phyloP scores from a whole-genome alignment of 495 filamentous ascomycete species.

The Bathelium albidoporum region DNA sequence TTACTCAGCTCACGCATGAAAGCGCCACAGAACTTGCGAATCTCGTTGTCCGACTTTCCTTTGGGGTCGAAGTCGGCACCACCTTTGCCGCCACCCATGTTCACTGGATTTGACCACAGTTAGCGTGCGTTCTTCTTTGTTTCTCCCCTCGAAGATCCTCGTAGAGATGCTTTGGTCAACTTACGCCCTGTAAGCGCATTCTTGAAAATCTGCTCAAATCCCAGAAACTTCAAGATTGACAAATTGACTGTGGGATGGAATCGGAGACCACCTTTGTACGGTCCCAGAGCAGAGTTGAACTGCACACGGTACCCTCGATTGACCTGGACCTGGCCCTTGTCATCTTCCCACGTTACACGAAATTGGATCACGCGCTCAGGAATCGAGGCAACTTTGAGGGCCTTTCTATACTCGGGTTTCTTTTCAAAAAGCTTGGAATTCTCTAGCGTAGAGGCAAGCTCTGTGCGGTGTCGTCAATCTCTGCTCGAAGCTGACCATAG shows the following conservation, averaged over 20 bases:
- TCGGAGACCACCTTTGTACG: constrained; percentile 94
- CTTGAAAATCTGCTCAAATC: constrained; percentile 99
- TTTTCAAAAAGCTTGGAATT: constrained; percentile 86
- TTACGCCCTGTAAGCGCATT: constrained; percentile 94
- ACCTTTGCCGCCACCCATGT: constrained; percentile 97
- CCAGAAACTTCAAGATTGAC: constrained; percentile 95
- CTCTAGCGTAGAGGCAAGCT: constrained; percentile 89
- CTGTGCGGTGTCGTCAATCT: constrained; percentile 35
- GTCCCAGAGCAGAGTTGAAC: constrained; percentile 96
- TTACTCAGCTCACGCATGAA: constrained; percentile 94
- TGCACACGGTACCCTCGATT: constrained; percentile 97
- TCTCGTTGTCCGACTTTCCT: constrained; percentile 95
- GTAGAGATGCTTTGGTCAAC: no score
- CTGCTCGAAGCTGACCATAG: constrained; percentile 2
- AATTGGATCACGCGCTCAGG: constrained; percentile 97
- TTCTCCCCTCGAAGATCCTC: no score
- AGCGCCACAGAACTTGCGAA: constrained; percentile 89
- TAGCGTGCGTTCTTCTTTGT: constrained; percentile 1
- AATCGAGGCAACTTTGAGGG: constrained; percentile 76
- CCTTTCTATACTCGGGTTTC: constrained; percentile 86
- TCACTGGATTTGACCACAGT: constrained; percentile 44
- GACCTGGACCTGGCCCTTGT: constrained; percentile 78
- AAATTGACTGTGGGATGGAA: constrained; percentile 97
- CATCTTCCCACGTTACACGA: constrained; percentile 93
- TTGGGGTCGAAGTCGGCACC: constrained; percentile 99